Conservation (phyloP, 345 rosid genomes). For the Erysimum cheiranthoides region DNA sequence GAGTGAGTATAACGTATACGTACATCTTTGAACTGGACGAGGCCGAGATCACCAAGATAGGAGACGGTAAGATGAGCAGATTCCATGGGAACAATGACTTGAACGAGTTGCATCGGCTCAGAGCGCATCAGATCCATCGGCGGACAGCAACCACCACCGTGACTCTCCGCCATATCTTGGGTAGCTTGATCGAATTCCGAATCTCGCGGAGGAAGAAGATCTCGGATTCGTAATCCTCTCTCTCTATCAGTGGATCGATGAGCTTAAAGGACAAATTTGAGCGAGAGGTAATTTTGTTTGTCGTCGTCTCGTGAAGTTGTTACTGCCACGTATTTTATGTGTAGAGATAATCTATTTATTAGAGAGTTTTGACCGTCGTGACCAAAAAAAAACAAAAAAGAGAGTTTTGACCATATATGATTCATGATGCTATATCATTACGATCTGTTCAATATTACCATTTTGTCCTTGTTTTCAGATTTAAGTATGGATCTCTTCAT, state of each 20-base stretch:
- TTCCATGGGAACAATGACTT: constrained; percentile 89
- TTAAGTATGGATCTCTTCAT: constrained; percentile 5
- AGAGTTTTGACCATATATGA: constrained; percentile 1
- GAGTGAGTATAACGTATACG: constrained; percentile 41
- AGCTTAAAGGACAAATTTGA: not conserved
- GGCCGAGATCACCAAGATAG: constrained; percentile 90
- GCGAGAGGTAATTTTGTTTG: not conserved
- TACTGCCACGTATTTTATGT: constrained; percentile 36
- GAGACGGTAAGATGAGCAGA: constrained; percentile 89
- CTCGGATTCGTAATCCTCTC: constrained; percentile 16
- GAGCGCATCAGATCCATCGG: constrained; percentile 97
- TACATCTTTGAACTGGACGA: constrained; percentile 95
- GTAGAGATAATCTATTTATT: not conserved
- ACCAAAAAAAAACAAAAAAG: too few relatives aligned
- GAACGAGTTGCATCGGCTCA: constrained; percentile 94
- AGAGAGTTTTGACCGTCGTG: not conserved
- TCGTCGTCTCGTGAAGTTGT: constrained; percentile 39
- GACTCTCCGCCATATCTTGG: constrained; percentile 55
- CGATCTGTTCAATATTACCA: not conserved
- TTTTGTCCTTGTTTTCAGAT: not conserved
- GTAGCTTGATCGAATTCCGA: not conserved
- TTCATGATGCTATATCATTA: not conserved
- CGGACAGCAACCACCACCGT: constrained; percentile 79
- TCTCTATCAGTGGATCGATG: constrained; percentile 14
- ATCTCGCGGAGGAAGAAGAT: constrained; percentile 25